Evolutionary conservation across 2,329 filamentous ascomycete species (phyloP).

Genomic region (Pseudogymnoascus sp.): DNA sequence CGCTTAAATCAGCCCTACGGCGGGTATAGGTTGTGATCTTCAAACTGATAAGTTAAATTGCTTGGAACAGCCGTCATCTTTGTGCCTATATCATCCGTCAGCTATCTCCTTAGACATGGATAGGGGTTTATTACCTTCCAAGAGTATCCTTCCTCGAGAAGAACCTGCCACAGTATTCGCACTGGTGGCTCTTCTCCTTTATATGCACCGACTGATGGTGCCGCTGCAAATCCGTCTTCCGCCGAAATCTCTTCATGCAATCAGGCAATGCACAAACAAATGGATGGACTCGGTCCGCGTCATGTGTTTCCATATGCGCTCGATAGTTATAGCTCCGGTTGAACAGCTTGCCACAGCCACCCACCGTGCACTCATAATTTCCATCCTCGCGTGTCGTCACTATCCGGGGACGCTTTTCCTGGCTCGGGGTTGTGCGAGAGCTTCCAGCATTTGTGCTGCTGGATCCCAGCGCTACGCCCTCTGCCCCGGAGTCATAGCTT

Average conservation of each 20-base stretch:
- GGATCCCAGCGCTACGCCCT: not conserved
- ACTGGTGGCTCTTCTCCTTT: conserved; percentile 61
- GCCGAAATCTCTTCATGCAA: conserved; percentile 69
- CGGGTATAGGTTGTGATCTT: not conserved
- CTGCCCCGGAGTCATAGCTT: not conserved
- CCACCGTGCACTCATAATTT: conserved; percentile 43
- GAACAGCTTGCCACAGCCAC: conserved; percentile 69
- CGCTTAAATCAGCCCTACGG: not conserved
- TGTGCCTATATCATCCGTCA: conserved; percentile 46
- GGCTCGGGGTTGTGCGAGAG: not conserved
- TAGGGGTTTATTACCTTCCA: conserved; percentile 49
- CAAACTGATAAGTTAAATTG: conserved; percentile 36
- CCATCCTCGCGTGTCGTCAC: conserved; percentile 1
- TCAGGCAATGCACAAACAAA: conserved; percentile 56
- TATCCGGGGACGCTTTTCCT: not conserved
- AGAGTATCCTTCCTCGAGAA: conserved; percentile 79
- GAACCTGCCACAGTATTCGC: conserved; percentile 58
- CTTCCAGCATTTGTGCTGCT: not conserved
- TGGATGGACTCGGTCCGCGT: conserved; percentile 61
- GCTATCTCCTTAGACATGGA: conserved; percentile 5
- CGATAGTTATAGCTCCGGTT: conserved; percentile 80
- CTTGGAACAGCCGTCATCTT: conserved; percentile 67
- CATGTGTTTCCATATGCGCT: conserved; percentile 77
- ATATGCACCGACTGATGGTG: conserved; percentile 62
- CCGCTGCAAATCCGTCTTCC: conserved; percentile 67